Conservation (phyloP, 345 rosid species). For the Excoecaria agallocha region DNA sequence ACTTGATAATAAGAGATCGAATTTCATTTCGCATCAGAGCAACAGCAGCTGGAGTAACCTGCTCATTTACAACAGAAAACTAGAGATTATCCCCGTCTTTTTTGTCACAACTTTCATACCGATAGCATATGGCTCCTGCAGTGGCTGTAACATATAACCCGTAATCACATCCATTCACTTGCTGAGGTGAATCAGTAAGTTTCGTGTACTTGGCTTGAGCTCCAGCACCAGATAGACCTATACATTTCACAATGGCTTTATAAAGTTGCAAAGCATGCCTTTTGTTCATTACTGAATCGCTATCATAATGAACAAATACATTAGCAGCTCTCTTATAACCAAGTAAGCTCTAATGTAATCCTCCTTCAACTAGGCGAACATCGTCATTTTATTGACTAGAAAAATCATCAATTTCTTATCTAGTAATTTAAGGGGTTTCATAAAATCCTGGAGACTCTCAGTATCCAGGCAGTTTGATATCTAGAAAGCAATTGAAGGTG, state of each 20-base stretch:
- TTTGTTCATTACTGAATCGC: conserved; percentile 43
- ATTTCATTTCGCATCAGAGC: conserved; percentile 54
- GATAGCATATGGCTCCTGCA: conserved; percentile 51
- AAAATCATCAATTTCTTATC: conserved; percentile 57
- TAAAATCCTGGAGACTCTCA: conserved; percentile 49
- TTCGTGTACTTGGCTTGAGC: conserved; percentile 42
- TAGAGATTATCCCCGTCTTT: conserved; percentile 42
- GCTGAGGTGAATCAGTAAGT: conserved; percentile 54
- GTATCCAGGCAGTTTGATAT: conserved; percentile 58
- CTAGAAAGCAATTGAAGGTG: conserved; percentile 88
- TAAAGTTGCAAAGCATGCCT: conserved; percentile 43
- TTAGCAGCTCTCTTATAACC: conserved; percentile 50
- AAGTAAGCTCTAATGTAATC: conserved; percentile 83
- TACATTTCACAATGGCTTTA: conserved; percentile 39
- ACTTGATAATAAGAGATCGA: conserved; percentile 47
- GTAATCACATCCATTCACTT: conserved; percentile 68
- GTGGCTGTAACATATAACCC: conserved; percentile 62
- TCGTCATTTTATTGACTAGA: conserved; percentile 67
- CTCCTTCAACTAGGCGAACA: conserved; percentile 68
- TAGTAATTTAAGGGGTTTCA: conserved; percentile 49
- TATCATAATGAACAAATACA: conserved; percentile 76
- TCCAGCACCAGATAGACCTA: conserved; percentile 23
- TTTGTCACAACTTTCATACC: conserved; percentile 39
- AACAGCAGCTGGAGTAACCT: conserved; percentile 50
- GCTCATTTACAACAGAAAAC: conserved; percentile 58